Evolutionary conservation across 768 basidiomycete species (phyloP), one percentile per base, ranked within the genome.

Genomic region (Austroboletus festivus): DNA sequence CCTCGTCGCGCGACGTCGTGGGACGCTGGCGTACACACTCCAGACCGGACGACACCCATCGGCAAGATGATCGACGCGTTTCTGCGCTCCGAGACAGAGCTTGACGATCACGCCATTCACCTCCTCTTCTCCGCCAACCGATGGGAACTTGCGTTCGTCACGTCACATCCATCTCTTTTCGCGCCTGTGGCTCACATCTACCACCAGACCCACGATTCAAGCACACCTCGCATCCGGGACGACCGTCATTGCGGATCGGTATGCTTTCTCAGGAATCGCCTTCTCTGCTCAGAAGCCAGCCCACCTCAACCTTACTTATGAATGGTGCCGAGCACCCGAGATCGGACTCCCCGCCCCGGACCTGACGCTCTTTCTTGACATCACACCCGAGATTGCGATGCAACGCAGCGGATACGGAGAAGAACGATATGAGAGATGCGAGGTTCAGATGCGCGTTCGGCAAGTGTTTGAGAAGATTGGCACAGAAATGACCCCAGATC

Each of bases 121-220:
- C 81, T 97, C 3, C 79, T 99, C 47, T 98, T 99, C 74, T 86
- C 92, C 38, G 96, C 94, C 2, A 99, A 99, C 63, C 80, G 95
- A 30, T 98, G 96, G 96, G 94, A 98, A 64, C 80, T 87, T 53
- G 85, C 86, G 90, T 95, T 61, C 46, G 81, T 73, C 23, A 20
- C 6, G 30, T 33, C 31, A 22, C 22, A 28, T 7, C n/a, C 33
- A 23, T 11, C 35, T 5, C 35, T 37, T 37, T 28, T 5, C 12
- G 5, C 28, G 28, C 28, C 12, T 12, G 28, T 28, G 28, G 12
- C 12, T 12, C 28, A 5, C 12, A 12, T 28, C 12, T 28, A 6
- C 12, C 7, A 28, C 12, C 18, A 37, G 35, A 18, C 18, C 35
- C n/a, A 73, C 73, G 0, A 92, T 97, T 43, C 72, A 80, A 48